Evolutionary conservation across 2,329 filamentous ascomycete species (phyloP), one percentile per base, ranked within the genome.

Genomic region (Dryadomyces quercus-mongolicae): DNA sequence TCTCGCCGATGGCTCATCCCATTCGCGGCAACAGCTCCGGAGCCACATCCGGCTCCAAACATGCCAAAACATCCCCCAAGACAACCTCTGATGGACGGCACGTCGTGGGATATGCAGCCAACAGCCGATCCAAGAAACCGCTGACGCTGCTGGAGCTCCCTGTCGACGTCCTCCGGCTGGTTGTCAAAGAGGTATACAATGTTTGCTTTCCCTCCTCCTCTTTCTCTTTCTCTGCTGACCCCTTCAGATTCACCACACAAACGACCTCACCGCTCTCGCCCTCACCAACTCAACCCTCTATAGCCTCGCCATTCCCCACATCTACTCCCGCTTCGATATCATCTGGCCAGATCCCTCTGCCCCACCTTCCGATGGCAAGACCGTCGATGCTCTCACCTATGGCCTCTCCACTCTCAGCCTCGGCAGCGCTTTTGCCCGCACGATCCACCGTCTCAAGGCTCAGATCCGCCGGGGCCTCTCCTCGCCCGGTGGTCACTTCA

Each of bases 271-370:
- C 0, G 82, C 86, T 15, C 76, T 93, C 44, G 86, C 87, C 15
- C 74, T 89, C 56, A 86, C 86, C 46, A 87, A 89, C 69, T 89
- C 87, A 15, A 82, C 84, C 31, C 77, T 94, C 13, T 86, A 93
- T 68, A 75, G 76, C 46, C 76, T 93, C 54, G 81, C 86, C 0
- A 82, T 88, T 22, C 87, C 88, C 18, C 81, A 84, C 62, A 89
- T 93, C 60, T 93, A 93, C 70, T 86, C 85, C 18, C 81, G 86
- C 57, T 93, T 93, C 68, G 88, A 93, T 64, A 93, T 93, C 59
- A 85, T 92, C 45, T 93, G 88, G 88, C 88, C 88, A 0, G 87
- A 92, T 63, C 80, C 80, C 36, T 77, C 78, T 58, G 73, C 78
- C 8, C 75, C 81, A 9, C 73, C 78, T 2, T 81, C 86, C 61